A percentile compares a stretch with the other conserved stretches of the same genome.
These are phyloP conservation scores for Priceomyces haplophilus DNA, from an alignment of 805 yeast species.

Conservation along the genomic window DNA sequence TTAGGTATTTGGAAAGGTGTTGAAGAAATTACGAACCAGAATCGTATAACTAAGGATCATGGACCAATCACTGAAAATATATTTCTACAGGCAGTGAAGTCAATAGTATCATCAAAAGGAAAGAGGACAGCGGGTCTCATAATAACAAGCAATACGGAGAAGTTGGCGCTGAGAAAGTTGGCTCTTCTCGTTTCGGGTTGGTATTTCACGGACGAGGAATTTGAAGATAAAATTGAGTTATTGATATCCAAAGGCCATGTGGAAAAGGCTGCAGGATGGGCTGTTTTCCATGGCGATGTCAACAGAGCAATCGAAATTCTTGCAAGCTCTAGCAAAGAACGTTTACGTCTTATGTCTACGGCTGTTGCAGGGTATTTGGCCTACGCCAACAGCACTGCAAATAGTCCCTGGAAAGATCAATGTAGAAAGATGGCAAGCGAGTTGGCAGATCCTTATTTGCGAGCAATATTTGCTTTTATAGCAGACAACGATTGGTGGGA, in stretches of 20 bases:
- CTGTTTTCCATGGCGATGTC: slow-evolving; percentile 89
- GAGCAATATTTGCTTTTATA: slow-evolving; percentile 90
- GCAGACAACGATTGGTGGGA: slow-evolving; percentile 97
- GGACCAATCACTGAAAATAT: slow-evolving; percentile 34
- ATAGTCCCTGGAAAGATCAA: slow-evolving; percentile 89
- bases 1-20: slow-evolving; percentile 85
- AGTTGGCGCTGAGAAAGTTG: slow-evolving; percentile 65
- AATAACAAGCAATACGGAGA: slow-evolving; percentile 44
- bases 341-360: slow-evolving; percentile 77
- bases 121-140: slow-evolving; percentile 45
- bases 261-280: slow-evolving; percentile 97
- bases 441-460: slow-evolving; percentile 79
- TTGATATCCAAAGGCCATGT: slow-evolving; percentile 57
- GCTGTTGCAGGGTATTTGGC: slow-evolving; percentile 90
- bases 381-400: slow-evolving; percentile 52
- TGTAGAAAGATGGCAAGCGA: slow-evolving; percentile 88
- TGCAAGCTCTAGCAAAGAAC: slow-evolving; percentile 67
- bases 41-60: slow-evolving; percentile 35
- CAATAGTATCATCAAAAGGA: slow-evolving; percentile 49
- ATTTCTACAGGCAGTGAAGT: slow-evolving; percentile 49
- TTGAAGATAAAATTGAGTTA: slow-evolving; percentile 62
- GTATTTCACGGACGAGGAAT: slow-evolving; percentile 74
- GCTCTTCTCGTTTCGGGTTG: slow-evolving; percentile 88
- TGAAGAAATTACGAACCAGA: slow-evolving; percentile 45
- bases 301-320: slow-evolving; percentile 76